Base-by-base conservation (phyloP, 805 yeast species). In the Zygotorulaspora florentina region DNA sequence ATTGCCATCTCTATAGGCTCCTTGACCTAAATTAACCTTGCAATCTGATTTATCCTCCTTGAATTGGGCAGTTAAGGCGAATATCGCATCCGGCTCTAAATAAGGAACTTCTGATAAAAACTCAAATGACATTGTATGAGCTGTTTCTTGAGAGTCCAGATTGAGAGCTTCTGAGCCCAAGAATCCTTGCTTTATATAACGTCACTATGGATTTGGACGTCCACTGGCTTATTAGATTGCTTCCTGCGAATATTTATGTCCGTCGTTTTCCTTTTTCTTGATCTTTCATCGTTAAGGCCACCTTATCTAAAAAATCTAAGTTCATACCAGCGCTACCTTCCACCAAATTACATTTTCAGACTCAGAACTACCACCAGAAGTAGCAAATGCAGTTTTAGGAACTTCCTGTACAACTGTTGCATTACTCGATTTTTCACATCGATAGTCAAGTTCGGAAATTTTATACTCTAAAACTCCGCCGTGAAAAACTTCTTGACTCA, bases 41-140 rank as follows among this genome's bases (percentile, higher is more conserved):
- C 38, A 35, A 35, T 18, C 23, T 23, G 38, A 15, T 11, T 35
- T n/a, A 17, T 35, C 38, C 25, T 35, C 38, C 18, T 35, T 35
- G 38, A 35, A 35, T n/a, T 35, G 38, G n/a, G 38, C 38, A 5
- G 38, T 35, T 23, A 35, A 35, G 38, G 38, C 38, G n/a, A 35
- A 35, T 35, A 35, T 35, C 3, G 38, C 38, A 23, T 35, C 38
- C 25, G 18, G 38, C 38, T 35, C 25, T 35, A 35, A 18, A 16
- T 35, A 35, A 35, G 38, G 38, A 35, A 35, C 25, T 16, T 35
- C 25, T 16, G 38, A 35, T 35, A 35, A 35, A 35, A 35, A 35
- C 2, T 35, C 20, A 35, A 35, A 35, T n/a, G 38, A 35, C 38
- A 35, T 35, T 18, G 25, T 35, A 11, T 17, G 25, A 8, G 9